Base-by-base conservation (phyloP, 2,329 filamentous ascomycete genomes). In the Xylariales sp. region DNA sequence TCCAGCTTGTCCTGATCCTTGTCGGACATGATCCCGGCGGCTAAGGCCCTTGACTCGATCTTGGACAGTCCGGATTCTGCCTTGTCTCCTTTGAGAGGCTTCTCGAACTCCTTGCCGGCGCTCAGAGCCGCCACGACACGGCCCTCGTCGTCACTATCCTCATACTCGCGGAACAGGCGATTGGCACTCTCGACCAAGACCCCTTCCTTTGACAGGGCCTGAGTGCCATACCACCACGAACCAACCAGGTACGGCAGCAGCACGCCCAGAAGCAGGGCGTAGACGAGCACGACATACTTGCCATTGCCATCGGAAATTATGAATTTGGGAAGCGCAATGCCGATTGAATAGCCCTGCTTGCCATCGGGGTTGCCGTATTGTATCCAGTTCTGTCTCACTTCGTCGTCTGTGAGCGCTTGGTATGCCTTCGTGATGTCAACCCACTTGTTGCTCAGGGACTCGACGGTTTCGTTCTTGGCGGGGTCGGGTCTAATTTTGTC, bases 191-290 rank as follows among this genome's bases (percentile, higher is more conserved):
- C 88, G 60, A 96, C 84, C 42, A 95, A 74, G 19, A 97, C 86
- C 53, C 88, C 88, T 65, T 98, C 94, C 68, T 91, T 94, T 27
- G 93, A 97, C 65, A 87, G 80, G 55, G 84, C 80, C 64, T 95
- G 91, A 24, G 88, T 94, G 46, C 94, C 93, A 61, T 98, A 98
- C 93, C 93, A 98, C 93, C 93, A 98, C 45, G 86, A 89, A 35
- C 93, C 93, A 42, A 98, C 91, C 35, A 93, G 73, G 62, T 94
- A 98, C 3, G 93, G 93, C 39, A 98, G 73, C 46, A 96, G 70
- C 47, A 97, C 87, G 42, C 91, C 93, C 38, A 98, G 81, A 28
- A 97, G 76, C 24, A 84, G 66, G 27, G 88, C 90, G 63, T 98
- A 98, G 49, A 96, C 76, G 43, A 96, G 72, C 46, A 98, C 73